Evolutionary conservation across 2,329 filamentous ascomycete genomes (phyloP), one percentile per base, ranked within the genome.

Genomic region (Malbranchea zuffiana): DNA sequence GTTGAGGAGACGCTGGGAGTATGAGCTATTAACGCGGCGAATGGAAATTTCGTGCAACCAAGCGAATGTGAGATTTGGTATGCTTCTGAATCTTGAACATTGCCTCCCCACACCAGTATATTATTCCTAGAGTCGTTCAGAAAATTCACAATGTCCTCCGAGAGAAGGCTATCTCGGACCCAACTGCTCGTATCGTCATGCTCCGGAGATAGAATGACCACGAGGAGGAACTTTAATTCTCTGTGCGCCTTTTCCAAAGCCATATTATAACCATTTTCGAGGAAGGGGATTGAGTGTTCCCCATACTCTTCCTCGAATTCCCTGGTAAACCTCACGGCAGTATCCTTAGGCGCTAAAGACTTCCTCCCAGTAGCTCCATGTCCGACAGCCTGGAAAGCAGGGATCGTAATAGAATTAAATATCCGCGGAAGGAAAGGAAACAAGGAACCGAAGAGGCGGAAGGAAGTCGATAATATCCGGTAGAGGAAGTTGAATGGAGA

Each of bases 271-370:
- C 88, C 86, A 35, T 81, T 82, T 53, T 95, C 87, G 47, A 80
- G 78, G 57, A 92, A 94, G 0, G 81, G 78, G 3, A 96, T 62
- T 3, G 54, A 42, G 32, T 63, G 53, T 12, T 68, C 62, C 0
- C 85, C 86, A 53, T 95, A 90, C 50, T 93, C 84, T 60, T 98
- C 90, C 51, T 94, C 86, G 47, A 98, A 94, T 50, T 96, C 87
- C 6, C 88, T 75, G 52, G 84, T 82, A 57, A 96, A 93, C 20
- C 90, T 72, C 17, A 82, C 79, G 0, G 88, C 86, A 1, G 85
- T 88, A 53, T 98, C 90, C 39, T 82, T 76, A 1, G 88, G 86
- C 53, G 81, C 81, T 29, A 95, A 65, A 48, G 84, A 74, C 47
- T 84, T 72, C 21, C 88, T 73, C 3, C 81, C 80, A 42, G 69